Conservation (phyloP, 495 filamentous ascomycete species). For the Pseudoneurospora amorphoporcata region DNA sequence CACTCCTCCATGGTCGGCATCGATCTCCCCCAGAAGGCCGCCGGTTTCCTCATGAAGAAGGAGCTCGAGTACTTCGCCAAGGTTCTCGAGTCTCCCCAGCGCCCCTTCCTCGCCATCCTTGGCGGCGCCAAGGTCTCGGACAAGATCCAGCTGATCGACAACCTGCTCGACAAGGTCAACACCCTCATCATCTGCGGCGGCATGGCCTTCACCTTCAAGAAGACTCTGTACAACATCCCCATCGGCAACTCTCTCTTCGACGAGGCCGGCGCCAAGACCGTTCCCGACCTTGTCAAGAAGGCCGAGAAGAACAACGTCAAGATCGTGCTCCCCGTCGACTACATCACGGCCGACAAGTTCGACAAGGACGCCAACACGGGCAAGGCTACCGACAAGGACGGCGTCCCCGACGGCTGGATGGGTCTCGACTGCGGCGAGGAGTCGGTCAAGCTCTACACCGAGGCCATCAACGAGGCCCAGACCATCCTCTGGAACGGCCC, state of each 20-base stretch:
- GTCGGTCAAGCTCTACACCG: slow-evolving; percentile 73
- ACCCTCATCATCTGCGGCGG: slow-evolving; percentile 93
- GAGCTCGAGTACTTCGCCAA: slow-evolving; percentile 99
- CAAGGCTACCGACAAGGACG: slow-evolving; percentile 73
- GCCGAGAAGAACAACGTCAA: slow-evolving; percentile 93
- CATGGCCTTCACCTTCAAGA: slow-evolving; percentile 99
- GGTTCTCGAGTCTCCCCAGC: slow-evolving; percentile 84
- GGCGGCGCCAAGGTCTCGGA: slow-evolving; percentile 97
- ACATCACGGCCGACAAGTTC: slow-evolving; percentile 94
- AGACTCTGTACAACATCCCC: slow-evolving; percentile 78
- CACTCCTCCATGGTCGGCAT: slow-evolving; percentile 99
- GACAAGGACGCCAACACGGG: slow-evolving; percentile 70
- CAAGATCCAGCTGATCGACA: slow-evolving; percentile 99
- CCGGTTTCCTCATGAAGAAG: slow-evolving; percentile 99
- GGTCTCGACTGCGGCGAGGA: slow-evolving; percentile 89
- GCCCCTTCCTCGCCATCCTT: slow-evolving; percentile 97
- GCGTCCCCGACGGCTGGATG: slow-evolving; percentile 96
- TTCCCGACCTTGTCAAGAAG: slow-evolving; percentile 80
- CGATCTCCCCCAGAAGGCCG: slow-evolving; percentile 88
- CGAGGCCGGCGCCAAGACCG: slow-evolving; percentile 88
- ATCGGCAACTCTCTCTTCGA: slow-evolving; percentile 94
- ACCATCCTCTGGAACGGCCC: slow-evolving; percentile 99
- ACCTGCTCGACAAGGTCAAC: slow-evolving; percentile 93
- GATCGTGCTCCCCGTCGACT: slow-evolving; percentile 88
- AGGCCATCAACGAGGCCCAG: slow-evolving; percentile 75